Conservation (phyloP, 495 filamentous ascomycete species). For the Penicillium waksmanii region DNA sequence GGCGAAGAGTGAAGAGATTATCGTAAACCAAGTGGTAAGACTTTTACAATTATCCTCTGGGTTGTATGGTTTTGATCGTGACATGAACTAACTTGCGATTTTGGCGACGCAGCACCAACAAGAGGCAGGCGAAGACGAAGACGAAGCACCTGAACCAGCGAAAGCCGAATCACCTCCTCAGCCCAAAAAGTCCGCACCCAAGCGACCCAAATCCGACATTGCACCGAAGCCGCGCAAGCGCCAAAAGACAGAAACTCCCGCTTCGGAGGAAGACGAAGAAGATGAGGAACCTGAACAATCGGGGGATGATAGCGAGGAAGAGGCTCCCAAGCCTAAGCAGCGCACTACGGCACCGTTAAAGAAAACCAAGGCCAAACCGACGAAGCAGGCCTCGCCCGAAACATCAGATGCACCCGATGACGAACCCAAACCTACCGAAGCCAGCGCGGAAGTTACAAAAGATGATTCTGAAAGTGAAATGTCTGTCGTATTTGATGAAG, state of each 20-base stretch:
- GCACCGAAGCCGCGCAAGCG: slow-evolving; percentile 38
- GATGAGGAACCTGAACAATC: slow-evolving; percentile 21
- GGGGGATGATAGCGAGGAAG: slow-evolving; percentile 30
- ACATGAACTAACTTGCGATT: slow-evolving; percentile 9
- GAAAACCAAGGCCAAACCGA: slow-evolving; percentile 31
- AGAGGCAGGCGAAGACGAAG: slow-evolving; percentile 21
- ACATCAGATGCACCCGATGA: slow-evolving; percentile 32
- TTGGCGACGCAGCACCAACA: slow-evolving; percentile 31
- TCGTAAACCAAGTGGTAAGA: slow-evolving; percentile 72
- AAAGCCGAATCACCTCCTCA: slow-evolving; percentile 22
- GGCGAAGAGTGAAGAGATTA: slow-evolving; percentile 72
- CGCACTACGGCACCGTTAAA: slow-evolving; percentile 22
- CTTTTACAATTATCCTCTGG: no score
- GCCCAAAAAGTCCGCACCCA: slow-evolving; percentile 27
- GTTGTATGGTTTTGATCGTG: not conserved
- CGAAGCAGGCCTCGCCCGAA: slow-evolving; percentile 23
- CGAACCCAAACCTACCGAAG: slow-evolving; percentile 23
- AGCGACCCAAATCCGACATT: slow-evolving; percentile 30
- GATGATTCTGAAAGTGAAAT: slow-evolving; percentile 77
- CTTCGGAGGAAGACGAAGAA: slow-evolving; percentile 35
- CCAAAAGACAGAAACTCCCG: slow-evolving; percentile 38
- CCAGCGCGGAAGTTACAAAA: slow-evolving; percentile 33
- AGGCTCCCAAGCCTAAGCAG: slow-evolving; percentile 30
- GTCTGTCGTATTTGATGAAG: slow-evolving; percentile 76
- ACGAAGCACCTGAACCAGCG: slow-evolving; percentile 13